A percentile compares a stretch with the other conserved stretches of the same genome.
Evolutionary conservation across 805 yeast species (phyloP).

Genomic region (Saturnispora besseyi): DNA sequence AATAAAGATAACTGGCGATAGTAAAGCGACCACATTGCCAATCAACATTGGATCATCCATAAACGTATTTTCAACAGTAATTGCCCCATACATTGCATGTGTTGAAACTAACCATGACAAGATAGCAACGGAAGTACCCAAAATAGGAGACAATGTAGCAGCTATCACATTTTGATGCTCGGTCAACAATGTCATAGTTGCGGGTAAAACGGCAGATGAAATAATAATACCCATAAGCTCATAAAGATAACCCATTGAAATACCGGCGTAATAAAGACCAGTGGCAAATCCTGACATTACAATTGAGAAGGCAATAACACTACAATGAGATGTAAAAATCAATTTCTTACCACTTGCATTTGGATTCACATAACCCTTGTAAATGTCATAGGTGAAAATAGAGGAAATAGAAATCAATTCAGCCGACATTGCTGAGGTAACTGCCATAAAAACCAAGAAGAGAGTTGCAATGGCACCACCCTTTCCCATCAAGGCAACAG

Average conservation of each 20-base stretch:
- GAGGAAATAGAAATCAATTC: constrained; percentile 86
- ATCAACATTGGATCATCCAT: constrained; percentile 76
- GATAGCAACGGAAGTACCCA: constrained; percentile 68
- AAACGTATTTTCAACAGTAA: constrained; percentile 52
- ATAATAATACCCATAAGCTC: constrained; percentile 86
- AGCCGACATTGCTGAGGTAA: constrained; percentile 86
- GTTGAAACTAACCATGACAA: constrained; percentile 57
- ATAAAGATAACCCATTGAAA: constrained; percentile 80
- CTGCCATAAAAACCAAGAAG: constrained; percentile 81
- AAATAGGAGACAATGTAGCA: constrained; percentile 65
- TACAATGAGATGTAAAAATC: constrained; percentile 56
- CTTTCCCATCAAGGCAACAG: constrained; percentile 74
- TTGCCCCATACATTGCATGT: constrained; percentile 33
- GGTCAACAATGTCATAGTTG: constrained; percentile 57
- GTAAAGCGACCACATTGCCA: constrained; percentile 78
- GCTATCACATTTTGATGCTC: constrained; percentile 57
- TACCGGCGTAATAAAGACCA: constrained; percentile 73
- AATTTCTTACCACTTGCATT: constrained; percentile 66
- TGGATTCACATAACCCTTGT: constrained; percentile 73
- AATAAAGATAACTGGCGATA: constrained; percentile 57
- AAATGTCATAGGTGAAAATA: constrained; percentile 76
- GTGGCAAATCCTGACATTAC: constrained; percentile 77
- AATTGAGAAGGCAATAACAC: constrained; percentile 49
- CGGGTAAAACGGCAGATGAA: constrained; percentile 78
- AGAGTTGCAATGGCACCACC: constrained; percentile 85